Evolutionary conservation across 306 rosid genomes (phyloP).

Genomic region (Rosa chinensis): DNA sequence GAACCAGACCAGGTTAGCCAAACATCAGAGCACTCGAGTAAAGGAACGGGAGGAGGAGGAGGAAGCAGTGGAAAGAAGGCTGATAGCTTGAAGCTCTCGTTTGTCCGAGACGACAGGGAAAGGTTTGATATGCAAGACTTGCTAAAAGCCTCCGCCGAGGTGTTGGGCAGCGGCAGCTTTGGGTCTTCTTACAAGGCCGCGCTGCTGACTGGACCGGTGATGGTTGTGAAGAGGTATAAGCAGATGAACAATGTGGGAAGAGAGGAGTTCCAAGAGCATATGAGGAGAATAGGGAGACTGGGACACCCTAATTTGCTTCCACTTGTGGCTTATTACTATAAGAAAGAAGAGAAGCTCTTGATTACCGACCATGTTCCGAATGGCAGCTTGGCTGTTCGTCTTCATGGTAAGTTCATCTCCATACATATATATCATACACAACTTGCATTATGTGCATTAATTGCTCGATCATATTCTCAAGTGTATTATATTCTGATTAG

Average conservation of each 20-base stretch:
- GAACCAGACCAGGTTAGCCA: conserved; percentile 6
- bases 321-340: conserved; percentile 83
- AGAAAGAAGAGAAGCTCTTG: conserved; percentile 90
- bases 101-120: conserved; percentile 58
- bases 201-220: conserved; percentile 47
- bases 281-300: conserved; percentile 83
- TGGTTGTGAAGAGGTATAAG: conserved; percentile 88
- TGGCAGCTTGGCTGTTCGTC: conserved; percentile 70
- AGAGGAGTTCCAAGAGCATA: conserved; percentile 82
- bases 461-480: neutral
- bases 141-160: conserved; percentile 84
- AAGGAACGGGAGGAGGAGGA: neutral
- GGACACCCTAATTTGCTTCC: conserved; percentile 69
- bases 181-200: conserved; percentile 92
- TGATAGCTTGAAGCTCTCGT: conserved; percentile 52
- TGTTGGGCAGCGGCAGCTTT: conserved; percentile 76
- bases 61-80: conserved; percentile 25
- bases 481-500: too few species aligned
- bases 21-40: conserved; percentile 17
- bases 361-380: conserved; percentile 50
- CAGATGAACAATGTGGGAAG: conserved; percentile 84
- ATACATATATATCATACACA: neutral
- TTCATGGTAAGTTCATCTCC: conserved; percentile 54
- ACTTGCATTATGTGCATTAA: neutral
- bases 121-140: conserved; percentile 78